A percentile compares a stretch with the other conserved stretches of the same genome.
Conservation (phyloP, 805 yeast genomes). For the Nakazawaea populi region DNA sequence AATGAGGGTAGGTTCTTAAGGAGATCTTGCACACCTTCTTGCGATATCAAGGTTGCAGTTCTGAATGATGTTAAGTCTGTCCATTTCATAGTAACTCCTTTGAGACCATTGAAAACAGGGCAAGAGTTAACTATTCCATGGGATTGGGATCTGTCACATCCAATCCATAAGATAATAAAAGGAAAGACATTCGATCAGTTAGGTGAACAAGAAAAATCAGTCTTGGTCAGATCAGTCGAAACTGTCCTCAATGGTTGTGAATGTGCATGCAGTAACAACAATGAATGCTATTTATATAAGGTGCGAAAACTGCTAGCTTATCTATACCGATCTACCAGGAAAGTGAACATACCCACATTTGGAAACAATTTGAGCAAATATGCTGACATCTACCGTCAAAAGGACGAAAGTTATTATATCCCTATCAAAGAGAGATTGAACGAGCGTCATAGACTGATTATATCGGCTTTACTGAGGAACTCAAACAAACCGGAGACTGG, state of each 20-base stretch:
- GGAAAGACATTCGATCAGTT: conserved; percentile 49
- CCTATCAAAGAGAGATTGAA: conserved; percentile 27
- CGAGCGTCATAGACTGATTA: conserved; percentile 11
- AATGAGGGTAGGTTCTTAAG: conserved; percentile 71
- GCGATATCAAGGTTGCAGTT: conserved; percentile 48
- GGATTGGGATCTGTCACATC: conserved; percentile 85
- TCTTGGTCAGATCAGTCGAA: conserved; percentile 56
- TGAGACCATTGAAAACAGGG: conserved; percentile 50
- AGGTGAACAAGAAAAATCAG: conserved; percentile 44
- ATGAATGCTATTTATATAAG: conserved; percentile 52
- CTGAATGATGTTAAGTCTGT: conserved; percentile 32
- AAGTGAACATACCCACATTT: conserved; percentile 25
- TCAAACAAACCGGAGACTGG: not conserved
- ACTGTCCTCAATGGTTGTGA: conserved; percentile 56
- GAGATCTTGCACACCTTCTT: conserved; percentile 72
- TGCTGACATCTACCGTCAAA: conserved; percentile 19
- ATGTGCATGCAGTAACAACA: conserved; percentile 49
- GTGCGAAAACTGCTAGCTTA: conserved; percentile 58
- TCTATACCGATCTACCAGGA: conserved; percentile 53
- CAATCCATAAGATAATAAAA: conserved; percentile 51
- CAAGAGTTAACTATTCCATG: conserved; percentile 75
- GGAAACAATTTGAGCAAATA: conserved; percentile 30
- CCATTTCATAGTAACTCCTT: conserved; percentile 52
- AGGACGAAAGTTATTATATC: conserved; percentile 25
- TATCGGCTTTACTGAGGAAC: not conserved